Percentiles rank a stretch among this genome's conserved stretches.
phyloP scores from a whole-genome alignment of 352 stramenopile species.

The Globisporangium iwayamae region DNA sequence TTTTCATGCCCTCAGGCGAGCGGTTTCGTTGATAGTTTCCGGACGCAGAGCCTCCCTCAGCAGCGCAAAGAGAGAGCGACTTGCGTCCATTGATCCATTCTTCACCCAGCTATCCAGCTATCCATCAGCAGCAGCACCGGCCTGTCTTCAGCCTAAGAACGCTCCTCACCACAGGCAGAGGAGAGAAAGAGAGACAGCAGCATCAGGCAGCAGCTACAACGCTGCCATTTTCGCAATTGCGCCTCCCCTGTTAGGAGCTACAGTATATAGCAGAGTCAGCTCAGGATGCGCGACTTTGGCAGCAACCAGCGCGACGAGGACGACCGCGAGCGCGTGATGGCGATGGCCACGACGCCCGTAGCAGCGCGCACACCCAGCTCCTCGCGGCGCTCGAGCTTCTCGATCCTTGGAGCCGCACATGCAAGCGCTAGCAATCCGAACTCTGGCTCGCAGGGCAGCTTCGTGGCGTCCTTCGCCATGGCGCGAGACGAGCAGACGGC shows the following conservation, averaged over 20 bases:
- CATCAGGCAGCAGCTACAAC: not conserved
- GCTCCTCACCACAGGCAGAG: no score
- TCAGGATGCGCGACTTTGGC: slow-evolving; percentile 1
- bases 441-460: slow-evolving; percentile 26
- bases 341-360: not conserved
- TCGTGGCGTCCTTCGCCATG: slow-evolving; percentile 52
- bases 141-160: no score
- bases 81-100: no score
- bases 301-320: slow-evolving; percentile 7
- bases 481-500: slow-evolving; percentile 36
- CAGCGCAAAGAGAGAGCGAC: no score
- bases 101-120: no score
- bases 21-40: no score
- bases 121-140: no score
- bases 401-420: not conserved
- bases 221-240: not conserved
- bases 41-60: no score
- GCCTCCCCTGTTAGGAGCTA: not conserved
- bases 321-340: not conserved
- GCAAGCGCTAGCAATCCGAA: not conserved
- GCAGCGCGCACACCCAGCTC: not conserved
- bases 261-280: not conserved
- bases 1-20: no score
- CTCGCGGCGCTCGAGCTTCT: not conserved
- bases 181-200: no score